These are phyloP conservation scores for Pholiota microspora DNA, from an alignment of 768 basidiomycete genomes.

Conservation along the genomic window DNA sequence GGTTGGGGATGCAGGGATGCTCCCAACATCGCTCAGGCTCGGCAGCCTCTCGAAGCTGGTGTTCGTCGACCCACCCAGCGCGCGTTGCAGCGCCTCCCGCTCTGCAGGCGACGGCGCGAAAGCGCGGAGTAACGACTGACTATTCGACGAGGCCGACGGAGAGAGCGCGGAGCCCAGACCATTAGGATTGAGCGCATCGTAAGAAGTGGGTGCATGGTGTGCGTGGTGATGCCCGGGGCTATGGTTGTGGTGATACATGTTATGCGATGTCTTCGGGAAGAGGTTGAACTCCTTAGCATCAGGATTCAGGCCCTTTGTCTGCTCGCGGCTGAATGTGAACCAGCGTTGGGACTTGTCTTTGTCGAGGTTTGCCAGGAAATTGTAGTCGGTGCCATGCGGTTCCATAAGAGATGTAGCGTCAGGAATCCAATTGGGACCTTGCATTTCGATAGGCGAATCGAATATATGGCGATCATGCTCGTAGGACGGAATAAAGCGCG, in stretches of 20 bases:
- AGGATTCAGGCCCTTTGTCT: slow-evolving; percentile 75
- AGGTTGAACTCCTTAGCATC: slow-evolving; percentile 83
- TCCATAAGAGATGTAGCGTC: slow-evolving; percentile 8
- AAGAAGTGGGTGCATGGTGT: slow-evolving; percentile 22
- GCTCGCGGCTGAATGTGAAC: slow-evolving; percentile 27
- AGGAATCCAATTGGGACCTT: slow-evolving; percentile 9
- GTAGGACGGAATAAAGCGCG: slow-evolving; percentile 7
- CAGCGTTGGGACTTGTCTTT: slow-evolving; percentile 11
- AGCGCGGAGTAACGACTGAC: slow-evolving; percentile 61
- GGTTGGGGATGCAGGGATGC: slow-evolving; percentile 66
- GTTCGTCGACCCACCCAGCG: slow-evolving; percentile 72
- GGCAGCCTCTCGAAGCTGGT: slow-evolving; percentile 76
- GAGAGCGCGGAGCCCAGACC: slow-evolving; percentile 40
- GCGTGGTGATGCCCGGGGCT: slow-evolving; percentile 3
- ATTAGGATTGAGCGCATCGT: slow-evolving; percentile 61
- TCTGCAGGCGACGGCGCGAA: slow-evolving; percentile 89
- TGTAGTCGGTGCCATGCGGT: background rate
- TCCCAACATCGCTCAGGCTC: slow-evolving; percentile 74
- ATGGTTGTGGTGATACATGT: slow-evolving; percentile 7
- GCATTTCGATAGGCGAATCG: slow-evolving; percentile 11
- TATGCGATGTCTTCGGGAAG: slow-evolving; percentile 27
- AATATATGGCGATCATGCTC: slow-evolving; percentile 13
- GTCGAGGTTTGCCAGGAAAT: slow-evolving; percentile 9
- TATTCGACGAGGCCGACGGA: slow-evolving; percentile 40
- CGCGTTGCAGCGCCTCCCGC: slow-evolving; percentile 80